Percentiles rank a stretch among this genome's conserved stretches.
phyloP scores from a whole-genome alignment of 768 basidiomycete genomes.

The Tulasnella sp. region DNA sequence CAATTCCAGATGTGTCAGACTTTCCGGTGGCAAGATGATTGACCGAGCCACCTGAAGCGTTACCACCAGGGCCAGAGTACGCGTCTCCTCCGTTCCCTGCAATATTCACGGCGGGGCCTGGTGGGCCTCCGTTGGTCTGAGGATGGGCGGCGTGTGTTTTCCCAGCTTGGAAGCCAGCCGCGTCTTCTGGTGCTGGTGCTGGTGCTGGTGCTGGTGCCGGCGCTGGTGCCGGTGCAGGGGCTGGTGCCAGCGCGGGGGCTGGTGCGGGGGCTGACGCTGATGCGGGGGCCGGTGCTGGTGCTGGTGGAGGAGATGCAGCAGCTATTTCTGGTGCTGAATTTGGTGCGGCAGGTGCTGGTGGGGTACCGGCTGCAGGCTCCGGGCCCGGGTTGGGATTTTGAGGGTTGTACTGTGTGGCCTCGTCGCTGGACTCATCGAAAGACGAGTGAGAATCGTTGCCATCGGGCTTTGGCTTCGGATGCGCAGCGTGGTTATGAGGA shows the following conservation, averaged over 20 bases:
- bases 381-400: too few relatives aligned
- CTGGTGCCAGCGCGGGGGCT: neutral
- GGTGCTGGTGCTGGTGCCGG: neutral
- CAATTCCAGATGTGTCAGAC: neutral
- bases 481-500: too few relatives aligned
- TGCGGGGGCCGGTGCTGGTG: neutral
- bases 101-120: neutral
- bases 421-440: too few relatives aligned
- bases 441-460: too few relatives aligned
- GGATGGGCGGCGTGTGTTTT: too few relatives aligned
- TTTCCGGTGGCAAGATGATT: neutral
- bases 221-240: neutral
- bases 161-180: too few relatives aligned
- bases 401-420: too few relatives aligned
- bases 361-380: too few relatives aligned
- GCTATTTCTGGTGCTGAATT: too few relatives aligned
- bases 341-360: neutral
- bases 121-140: too few relatives aligned
- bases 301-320: neutral
- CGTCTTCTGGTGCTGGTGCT: too few relatives aligned
- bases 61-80: neutral
- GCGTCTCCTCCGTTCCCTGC: slow-evolving; percentile 12
- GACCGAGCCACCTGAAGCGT: neutral
- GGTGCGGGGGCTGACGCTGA: neutral
- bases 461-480: too few relatives aligned